Evolutionary conservation across 2,329 filamentous ascomycete species (phyloP).

Genomic region (Ceratocystis harringtonii): DNA sequence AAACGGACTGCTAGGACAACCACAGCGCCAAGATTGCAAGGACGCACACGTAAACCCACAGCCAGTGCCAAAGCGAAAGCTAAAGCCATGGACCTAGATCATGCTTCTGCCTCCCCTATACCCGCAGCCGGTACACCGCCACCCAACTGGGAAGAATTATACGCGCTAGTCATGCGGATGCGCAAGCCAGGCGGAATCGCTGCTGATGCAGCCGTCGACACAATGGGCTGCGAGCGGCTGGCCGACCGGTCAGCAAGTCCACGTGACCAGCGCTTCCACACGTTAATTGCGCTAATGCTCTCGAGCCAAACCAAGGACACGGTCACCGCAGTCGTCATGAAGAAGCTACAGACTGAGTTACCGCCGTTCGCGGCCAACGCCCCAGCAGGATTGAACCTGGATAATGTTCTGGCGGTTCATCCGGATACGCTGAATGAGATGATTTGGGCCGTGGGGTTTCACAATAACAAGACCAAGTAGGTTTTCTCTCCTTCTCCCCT

Average conservation of each 20-base stretch:
- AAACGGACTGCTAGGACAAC: background rate
- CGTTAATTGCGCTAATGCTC: conserved; percentile 75
- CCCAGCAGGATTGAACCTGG: conserved; percentile 48
- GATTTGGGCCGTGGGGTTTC: conserved; percentile 77
- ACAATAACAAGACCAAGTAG: conserved; percentile 83
- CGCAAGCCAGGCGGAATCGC: conserved; percentile 39
- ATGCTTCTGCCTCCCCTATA: background rate
- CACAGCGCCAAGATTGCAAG: background rate
- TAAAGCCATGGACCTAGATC: background rate
- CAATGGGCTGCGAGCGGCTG: conserved; percentile 83
- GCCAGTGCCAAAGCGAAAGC: conserved; percentile 25
- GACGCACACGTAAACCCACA: conserved; percentile 32
- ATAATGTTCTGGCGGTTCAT: conserved; percentile 60
- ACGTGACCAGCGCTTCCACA: conserved; percentile 62
- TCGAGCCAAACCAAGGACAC: conserved; percentile 90
- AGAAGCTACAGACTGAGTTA: conserved; percentile 59
- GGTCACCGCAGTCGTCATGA: conserved; percentile 72
- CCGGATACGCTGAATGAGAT: conserved; percentile 52
- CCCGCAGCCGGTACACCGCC: conserved; percentile 33
- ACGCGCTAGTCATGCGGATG: conserved; percentile 65
- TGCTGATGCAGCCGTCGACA: conserved; percentile 76
- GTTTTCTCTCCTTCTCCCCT: conserved; percentile 17
- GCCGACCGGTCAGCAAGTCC: conserved; percentile 38
- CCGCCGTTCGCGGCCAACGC: conserved; percentile 34
- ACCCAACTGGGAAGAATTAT: conserved; percentile 71